Conservation (phyloP, 2,329 filamentous ascomycete species). For the Grosmannia serpens region DNA sequence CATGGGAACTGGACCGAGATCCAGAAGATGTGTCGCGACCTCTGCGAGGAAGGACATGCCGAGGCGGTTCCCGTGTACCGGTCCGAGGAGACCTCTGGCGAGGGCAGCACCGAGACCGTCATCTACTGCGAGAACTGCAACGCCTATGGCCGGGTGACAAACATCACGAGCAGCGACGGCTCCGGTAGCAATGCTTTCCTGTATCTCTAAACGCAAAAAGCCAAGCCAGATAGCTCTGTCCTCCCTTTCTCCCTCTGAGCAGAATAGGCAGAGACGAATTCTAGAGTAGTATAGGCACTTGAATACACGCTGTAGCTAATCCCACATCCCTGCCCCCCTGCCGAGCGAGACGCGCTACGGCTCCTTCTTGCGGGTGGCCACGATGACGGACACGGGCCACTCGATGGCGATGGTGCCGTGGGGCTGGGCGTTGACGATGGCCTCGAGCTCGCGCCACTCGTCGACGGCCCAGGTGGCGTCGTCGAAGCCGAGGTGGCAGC, state of each 20-base stretch:
- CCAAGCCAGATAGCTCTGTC: neutral
- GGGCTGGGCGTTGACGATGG: slow-evolving; percentile 2
- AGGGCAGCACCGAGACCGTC: neutral
- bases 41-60: neutral
- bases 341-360: too few species aligned
- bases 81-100: neutral
- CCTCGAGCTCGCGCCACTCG: slow-evolving; percentile 12
- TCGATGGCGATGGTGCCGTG: slow-evolving; percentile 7
- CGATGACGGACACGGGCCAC: slow-evolving; percentile 11
- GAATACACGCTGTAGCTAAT: neutral
- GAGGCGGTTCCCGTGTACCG: neutral
- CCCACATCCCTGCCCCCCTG: too few species aligned
- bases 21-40: neutral
- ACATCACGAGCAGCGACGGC: neutral
- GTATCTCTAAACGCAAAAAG: too few species aligned
- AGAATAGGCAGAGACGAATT: too few species aligned
- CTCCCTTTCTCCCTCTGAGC: neutral
- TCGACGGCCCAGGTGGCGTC: slow-evolving; percentile 9
- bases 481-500: slow-evolving; percentile 12
- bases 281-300: too few species aligned
- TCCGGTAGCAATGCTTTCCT: neutral
- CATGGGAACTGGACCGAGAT: neutral
- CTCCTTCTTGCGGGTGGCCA: slow-evolving; percentile 8
- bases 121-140: neutral
- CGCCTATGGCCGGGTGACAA: neutral